These are phyloP conservation scores for Colletotrichum neosansevieriae DNA, from an alignment of 2,329 filamentous ascomycete species.

Conservation along the genomic window DNA sequence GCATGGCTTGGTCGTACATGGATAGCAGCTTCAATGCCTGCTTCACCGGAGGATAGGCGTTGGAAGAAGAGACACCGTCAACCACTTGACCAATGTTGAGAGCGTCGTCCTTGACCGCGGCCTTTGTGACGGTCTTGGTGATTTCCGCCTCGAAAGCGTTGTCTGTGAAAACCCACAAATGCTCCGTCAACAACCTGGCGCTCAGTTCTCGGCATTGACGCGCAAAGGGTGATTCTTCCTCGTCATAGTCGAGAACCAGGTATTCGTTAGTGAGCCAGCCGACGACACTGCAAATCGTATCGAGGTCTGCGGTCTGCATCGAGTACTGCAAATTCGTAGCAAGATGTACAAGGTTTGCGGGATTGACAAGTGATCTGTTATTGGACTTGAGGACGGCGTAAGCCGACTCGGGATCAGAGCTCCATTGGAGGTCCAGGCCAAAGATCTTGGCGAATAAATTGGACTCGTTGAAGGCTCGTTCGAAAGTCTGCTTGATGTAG, in stretches of 20 bases:
- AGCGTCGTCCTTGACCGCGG: conserved; percentile 58
- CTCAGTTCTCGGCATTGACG: conserved; percentile 68
- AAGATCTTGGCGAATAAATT: conserved; percentile 68
- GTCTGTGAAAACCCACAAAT: conserved; percentile 70
- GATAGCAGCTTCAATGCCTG: conserved; percentile 68
- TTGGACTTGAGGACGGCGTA: conserved; percentile 63
- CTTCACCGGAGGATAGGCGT: conserved; percentile 69
- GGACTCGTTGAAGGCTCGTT: conserved; percentile 67
- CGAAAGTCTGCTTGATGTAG: conserved; percentile 70
- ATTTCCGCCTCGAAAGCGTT: conserved; percentile 67
- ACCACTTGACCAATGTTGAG: conserved; percentile 64
- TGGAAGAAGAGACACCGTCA: conserved; percentile 64
- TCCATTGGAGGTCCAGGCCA: conserved; percentile 66
- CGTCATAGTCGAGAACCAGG: conserved; percentile 66
- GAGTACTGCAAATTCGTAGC: conserved; percentile 62
- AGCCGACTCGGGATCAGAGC: conserved; percentile 60
- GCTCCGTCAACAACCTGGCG: conserved; percentile 66
- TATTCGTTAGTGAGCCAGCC: conserved; percentile 71
- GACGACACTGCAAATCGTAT: conserved; percentile 66
- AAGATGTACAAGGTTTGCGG: conserved; percentile 65
- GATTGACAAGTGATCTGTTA: conserved; percentile 64
- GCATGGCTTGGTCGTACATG: conserved; percentile 74
- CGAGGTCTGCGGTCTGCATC: conserved; percentile 61
- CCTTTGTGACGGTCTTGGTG: conserved; percentile 65
- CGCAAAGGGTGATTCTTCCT: conserved; percentile 65